Percentiles rank a stretch among this genome's conserved stretches.
These are phyloP conservation scores for Colletotrichum sojae DNA, from an alignment of 2,329 filamentous ascomycete genomes.

Conservation along the genomic window DNA sequence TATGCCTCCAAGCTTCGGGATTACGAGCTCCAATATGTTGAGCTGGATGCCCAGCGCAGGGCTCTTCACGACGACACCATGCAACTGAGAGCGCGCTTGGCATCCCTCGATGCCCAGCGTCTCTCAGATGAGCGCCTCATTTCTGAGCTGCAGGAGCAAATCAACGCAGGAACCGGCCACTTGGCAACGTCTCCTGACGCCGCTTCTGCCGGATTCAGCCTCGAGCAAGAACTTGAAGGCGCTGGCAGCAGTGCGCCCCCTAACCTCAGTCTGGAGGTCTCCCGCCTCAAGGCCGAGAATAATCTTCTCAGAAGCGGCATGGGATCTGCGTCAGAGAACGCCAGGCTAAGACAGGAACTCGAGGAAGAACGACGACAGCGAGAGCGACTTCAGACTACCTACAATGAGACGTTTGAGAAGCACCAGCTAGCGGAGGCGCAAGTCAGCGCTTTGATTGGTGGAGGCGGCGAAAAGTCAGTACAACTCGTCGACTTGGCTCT, in stretches of 20 bases:
- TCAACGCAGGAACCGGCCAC: slow-evolving; percentile 53
- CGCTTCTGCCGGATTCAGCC: slow-evolving; percentile 56
- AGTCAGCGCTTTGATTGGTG: slow-evolving; percentile 67
- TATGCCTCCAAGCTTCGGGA: slow-evolving; percentile 49
- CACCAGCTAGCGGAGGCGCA: slow-evolving; percentile 71
- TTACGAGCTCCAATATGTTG: slow-evolving; percentile 55
- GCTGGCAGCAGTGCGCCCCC: slow-evolving; percentile 57
- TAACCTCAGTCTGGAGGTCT: slow-evolving; percentile 66
- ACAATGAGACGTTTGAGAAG: slow-evolving; percentile 71
- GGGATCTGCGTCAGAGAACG: slow-evolving; percentile 67
- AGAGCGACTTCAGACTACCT: slow-evolving; percentile 67
- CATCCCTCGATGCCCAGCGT: slow-evolving; percentile 58
- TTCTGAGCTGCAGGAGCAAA: slow-evolving; percentile 72
- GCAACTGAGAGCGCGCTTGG: slow-evolving; percentile 55
- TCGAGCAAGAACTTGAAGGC: slow-evolving; percentile 73
- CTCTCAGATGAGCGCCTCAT: slow-evolving; percentile 68
- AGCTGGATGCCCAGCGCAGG: slow-evolving; percentile 58
- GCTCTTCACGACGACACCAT: slow-evolving; percentile 62
- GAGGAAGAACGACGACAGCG: slow-evolving; percentile 67
- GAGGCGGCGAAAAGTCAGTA: slow-evolving; percentile 68
- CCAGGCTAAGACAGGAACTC: slow-evolving; percentile 68
- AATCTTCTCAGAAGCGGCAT: slow-evolving; percentile 69
- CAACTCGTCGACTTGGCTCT: slow-evolving; percentile 41
- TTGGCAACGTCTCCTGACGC: slow-evolving; percentile 32
- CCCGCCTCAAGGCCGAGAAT: slow-evolving; percentile 74